These are phyloP conservation scores for Peronosclerospora sorghi DNA, from an alignment of 352 stramenopile genomes.

Conservation along the genomic window DNA sequence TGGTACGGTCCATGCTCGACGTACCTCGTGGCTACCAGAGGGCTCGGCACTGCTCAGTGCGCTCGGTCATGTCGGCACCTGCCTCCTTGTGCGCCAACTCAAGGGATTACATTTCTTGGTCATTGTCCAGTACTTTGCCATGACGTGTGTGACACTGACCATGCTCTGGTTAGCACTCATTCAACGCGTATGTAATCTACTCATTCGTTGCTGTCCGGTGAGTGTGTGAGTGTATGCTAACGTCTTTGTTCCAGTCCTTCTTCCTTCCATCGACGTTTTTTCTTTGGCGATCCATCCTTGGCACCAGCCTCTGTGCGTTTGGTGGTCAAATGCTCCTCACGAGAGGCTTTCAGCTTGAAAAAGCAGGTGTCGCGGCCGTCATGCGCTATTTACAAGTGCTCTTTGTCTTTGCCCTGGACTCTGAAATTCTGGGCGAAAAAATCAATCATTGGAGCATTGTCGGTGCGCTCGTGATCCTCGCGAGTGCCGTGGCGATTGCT, in stretches of 20 bases:
- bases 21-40: conserved; percentile 21
- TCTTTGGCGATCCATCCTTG: conserved; percentile 36
- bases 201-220: no score
- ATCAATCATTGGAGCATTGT: conserved; percentile 52
- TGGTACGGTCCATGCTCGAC: conserved; percentile 5
- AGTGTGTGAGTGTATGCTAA: no score
- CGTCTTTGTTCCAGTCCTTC: conserved; percentile 1
- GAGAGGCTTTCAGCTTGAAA: conserved; percentile 60
- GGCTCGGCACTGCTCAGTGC: conserved; percentile 28
- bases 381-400: conserved; percentile 67
- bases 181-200: conserved; percentile 20
- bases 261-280: conserved; percentile 22
- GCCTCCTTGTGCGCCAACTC: conserved; percentile 36
- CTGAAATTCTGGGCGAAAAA: conserved; percentile 38
- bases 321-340: conserved; percentile 51
- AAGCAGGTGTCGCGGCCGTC: conserved; percentile 45
- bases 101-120: conserved; percentile 32
- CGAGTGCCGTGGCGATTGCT: conserved; percentile 38
- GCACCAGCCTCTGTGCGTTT: conserved; percentile 34
- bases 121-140: conserved; percentile 50
- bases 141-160: conserved; percentile 31
- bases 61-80: conserved; percentile 38
- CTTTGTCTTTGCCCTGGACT: conserved; percentile 62
- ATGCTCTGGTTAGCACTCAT: conserved; percentile 28
- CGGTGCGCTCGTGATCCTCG: conserved; percentile 40